Evolutionary conservation across 108 stramenopile species (phyloP).

Genomic region (Pseudonitzschia pungens): DNA sequence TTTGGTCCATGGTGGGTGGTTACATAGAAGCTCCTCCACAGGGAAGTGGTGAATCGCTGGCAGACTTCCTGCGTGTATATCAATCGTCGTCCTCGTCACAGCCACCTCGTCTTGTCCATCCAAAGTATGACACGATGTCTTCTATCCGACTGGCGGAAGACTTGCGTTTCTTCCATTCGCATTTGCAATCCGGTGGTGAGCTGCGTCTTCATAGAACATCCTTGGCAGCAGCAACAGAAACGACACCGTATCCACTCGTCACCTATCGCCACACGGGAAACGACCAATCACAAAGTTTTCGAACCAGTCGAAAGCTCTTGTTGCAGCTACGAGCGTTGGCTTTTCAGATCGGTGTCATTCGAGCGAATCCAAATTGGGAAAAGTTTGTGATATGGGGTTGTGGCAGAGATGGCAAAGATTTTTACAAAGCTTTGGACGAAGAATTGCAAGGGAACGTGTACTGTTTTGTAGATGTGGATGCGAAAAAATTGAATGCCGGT

Average conservation of each 20-base stretch:
- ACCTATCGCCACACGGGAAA: constrained; percentile 71
- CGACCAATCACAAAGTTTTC: constrained; percentile 73
- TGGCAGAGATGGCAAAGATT: constrained; percentile 90
- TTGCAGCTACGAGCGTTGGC: constrained; percentile 70
- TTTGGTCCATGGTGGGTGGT: constrained; percentile 72
- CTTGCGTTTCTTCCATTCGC: constrained; percentile 83
- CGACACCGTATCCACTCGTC: constrained; percentile 51
- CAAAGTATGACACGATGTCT: constrained; percentile 33
- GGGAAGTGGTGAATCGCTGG: neutral
- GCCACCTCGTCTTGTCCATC: constrained; percentile 41
- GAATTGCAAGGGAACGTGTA: constrained; percentile 54
- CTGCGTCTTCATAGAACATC: constrained; percentile 46
- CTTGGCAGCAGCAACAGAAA: constrained; percentile 15
- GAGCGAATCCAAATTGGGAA: constrained; percentile 22
- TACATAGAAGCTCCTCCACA: constrained; percentile 57
- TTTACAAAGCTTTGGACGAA: constrained; percentile 67
- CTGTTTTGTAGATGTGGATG: constrained; percentile 85
- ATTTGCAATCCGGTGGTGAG: constrained; percentile 54
- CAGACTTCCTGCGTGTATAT: neutral
- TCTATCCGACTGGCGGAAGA: constrained; percentile 85
- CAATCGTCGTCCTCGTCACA: neutral
- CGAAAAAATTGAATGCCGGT: constrained; percentile 70
- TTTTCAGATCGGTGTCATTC: constrained; percentile 62
- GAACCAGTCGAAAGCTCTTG: constrained; percentile 77
- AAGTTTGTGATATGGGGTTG: constrained; percentile 83